Percentiles rank a stretch among this genome's conserved stretches.
phyloP scores from a whole-genome alignment of 2,329 filamentous ascomycete species.

The Chrysoporthe austroafricana region DNA sequence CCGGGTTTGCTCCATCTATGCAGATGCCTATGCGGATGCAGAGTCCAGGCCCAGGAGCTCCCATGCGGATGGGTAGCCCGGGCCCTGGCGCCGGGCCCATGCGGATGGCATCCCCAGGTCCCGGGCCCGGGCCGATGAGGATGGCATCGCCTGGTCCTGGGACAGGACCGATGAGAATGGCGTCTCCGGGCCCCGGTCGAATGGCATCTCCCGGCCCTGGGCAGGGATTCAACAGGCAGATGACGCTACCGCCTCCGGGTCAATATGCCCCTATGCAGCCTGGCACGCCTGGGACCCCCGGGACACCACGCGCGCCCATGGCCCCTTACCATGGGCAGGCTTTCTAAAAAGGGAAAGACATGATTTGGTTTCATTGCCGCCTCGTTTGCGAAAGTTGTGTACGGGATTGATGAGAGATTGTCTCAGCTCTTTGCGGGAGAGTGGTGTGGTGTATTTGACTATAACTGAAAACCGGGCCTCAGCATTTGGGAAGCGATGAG shows the following conservation, averaged over 20 bases:
- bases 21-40: conserved; percentile 10
- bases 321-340: conserved; percentile 39
- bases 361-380: too few relatives aligned
- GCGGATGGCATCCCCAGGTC: conserved; percentile 20
- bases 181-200: conserved; percentile 22
- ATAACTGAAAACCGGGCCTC: not conserved
- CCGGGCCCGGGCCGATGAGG: conserved; percentile 22
- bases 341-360: conserved; percentile 31
- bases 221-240: conserved; percentile 30
- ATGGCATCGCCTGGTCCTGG: conserved; percentile 27
- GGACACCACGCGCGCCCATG: conserved; percentile 27
- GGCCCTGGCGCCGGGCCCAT: conserved; percentile 23
- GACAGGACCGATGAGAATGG: conserved; percentile 21
- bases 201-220: conserved; percentile 27
- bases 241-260: conserved; percentile 27
- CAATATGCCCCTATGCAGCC: conserved; percentile 34
- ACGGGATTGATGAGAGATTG: not conserved
- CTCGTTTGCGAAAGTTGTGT: too few relatives aligned
- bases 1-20: conserved; percentile 18
- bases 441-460: not conserved
- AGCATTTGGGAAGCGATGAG: conserved; percentile 12
- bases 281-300: conserved; percentile 32
- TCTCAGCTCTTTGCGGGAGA: not conserved
- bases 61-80: conserved; percentile 25
- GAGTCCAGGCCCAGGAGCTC: conserved; percentile 4